These are phyloP conservation scores for Coemansia sp. DNA, from an alignment of 192 early-diverging fungal species.

Conservation along the genomic window DNA sequence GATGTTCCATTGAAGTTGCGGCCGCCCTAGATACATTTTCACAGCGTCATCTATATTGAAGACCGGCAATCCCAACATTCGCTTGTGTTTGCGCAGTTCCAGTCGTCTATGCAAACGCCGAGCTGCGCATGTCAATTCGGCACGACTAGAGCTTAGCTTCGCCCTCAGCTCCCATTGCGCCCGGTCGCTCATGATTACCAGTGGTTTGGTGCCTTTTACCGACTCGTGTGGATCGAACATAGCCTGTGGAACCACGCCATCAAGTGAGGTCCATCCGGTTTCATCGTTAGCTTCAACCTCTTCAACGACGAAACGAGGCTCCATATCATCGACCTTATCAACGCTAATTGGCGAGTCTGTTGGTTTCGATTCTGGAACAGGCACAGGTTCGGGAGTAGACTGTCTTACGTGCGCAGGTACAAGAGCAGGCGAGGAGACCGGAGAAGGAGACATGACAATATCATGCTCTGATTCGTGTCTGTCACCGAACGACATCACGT, in stretches of 20 bases:
- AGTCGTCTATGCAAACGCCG: slow-evolving; percentile 43
- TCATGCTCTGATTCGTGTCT: background rate
- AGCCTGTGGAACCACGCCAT: background rate
- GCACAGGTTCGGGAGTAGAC: background rate
- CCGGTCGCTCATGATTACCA: slow-evolving; percentile 28
- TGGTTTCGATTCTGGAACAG: background rate
- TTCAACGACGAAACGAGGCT: background rate
- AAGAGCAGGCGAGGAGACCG: background rate
- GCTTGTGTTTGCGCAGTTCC: slow-evolving; percentile 60
- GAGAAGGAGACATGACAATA: background rate
- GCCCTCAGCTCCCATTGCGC: slow-evolving; percentile 39
- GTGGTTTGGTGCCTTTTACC: background rate
- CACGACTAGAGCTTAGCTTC: slow-evolving; percentile 13
- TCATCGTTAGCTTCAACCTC: background rate
- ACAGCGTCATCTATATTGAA: slow-evolving; percentile 70
- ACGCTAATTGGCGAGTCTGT: background rate
- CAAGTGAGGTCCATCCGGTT: slow-evolving; percentile 7
- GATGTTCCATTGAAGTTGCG: slow-evolving; percentile 23
- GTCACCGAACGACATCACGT: background rate
- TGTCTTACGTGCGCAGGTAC: background rate
- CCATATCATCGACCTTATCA: background rate
- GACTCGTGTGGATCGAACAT: slow-evolving; percentile 7
- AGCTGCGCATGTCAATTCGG: slow-evolving; percentile 4
- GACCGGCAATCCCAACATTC: slow-evolving; percentile 58
- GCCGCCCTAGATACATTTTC: slow-evolving; percentile 9